phyloP scores from a whole-genome alignment of 192 early-diverging fungal genomes.

The Mortierella hygrophila region DNA sequence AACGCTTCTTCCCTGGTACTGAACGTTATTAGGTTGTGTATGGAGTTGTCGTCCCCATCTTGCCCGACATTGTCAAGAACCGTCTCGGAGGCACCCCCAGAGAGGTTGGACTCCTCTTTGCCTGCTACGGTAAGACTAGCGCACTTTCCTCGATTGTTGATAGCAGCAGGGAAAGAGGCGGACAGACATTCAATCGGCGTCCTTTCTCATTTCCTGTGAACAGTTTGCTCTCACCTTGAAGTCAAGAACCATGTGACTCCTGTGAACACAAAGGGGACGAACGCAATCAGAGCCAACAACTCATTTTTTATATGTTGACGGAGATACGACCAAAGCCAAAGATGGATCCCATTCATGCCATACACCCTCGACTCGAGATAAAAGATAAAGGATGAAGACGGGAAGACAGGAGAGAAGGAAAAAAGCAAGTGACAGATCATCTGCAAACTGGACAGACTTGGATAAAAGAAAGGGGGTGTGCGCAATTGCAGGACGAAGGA shows the following conservation, averaged over 20 bases:
- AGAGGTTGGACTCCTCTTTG: conserved; percentile 77
- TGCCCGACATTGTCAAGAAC: conserved; percentile 75
- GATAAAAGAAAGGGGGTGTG: background rate
- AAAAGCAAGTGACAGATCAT: conserved; percentile 6
- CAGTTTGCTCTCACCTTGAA: background rate
- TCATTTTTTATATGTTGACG: background rate
- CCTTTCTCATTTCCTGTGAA: background rate
- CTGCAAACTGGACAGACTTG: background rate
- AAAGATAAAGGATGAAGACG: background rate
- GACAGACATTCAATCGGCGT: background rate
- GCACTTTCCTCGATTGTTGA: background rate
- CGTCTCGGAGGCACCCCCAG: conserved; percentile 66
- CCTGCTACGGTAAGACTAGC: conserved; percentile 69
- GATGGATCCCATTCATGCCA: background rate
- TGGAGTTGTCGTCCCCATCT: conserved; percentile 77
- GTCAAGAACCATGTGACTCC: conserved; percentile 24
- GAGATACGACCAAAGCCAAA: background rate
- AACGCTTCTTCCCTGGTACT: background rate
- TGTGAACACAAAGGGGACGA: background rate
- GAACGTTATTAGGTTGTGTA: conserved; percentile 68
- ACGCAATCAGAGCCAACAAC: background rate
- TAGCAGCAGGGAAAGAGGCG: background rate
- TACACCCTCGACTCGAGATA: background rate
- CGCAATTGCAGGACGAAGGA: background rate
- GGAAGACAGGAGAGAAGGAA: background rate